Conservation (phyloP, 2,329 filamentous ascomycete species). For the Ustilaginoidea virens region DNA sequence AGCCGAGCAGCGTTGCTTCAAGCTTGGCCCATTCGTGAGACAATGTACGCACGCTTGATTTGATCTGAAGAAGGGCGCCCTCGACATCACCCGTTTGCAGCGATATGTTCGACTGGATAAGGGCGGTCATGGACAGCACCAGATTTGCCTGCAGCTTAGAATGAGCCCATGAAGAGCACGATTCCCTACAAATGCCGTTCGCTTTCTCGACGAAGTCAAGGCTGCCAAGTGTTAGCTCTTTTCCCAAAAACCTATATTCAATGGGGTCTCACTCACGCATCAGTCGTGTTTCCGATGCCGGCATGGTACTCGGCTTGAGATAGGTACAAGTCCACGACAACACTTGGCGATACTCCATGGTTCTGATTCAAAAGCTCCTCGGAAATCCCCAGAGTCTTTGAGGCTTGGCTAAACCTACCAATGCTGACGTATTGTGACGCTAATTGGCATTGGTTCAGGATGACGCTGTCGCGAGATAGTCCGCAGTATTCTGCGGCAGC, state of each 20-base stretch:
- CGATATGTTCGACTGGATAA: conserved; percentile 49
- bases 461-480: conserved; percentile 21
- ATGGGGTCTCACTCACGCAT: conserved; percentile 28
- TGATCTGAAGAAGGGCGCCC: conserved; percentile 40
- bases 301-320: conserved; percentile 62
- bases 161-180: conserved; percentile 17
- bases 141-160: conserved; percentile 18
- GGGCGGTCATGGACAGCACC: conserved; percentile 18
- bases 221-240: too few species aligned
- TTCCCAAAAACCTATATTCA: too few species aligned
- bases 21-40: conserved; percentile 40
- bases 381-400: conserved; percentile 39
- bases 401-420: conserved; percentile 35
- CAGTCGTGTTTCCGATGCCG: conserved; percentile 46
- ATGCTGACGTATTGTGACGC: conserved; percentile 37
- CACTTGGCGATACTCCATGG: conserved; percentile 21
- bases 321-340: conserved; percentile 43
- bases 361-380: conserved; percentile 28
- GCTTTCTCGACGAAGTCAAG: neutral
- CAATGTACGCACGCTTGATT: conserved; percentile 38
- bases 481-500: conserved; percentile 14
- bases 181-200: conserved; percentile 1
- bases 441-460: conserved; percentile 30
- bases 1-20: conserved; percentile 18
- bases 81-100: conserved; percentile 46